phyloP scores from a whole-genome alignment of 805 yeast species.

The Monosporozyma unispora region DNA sequence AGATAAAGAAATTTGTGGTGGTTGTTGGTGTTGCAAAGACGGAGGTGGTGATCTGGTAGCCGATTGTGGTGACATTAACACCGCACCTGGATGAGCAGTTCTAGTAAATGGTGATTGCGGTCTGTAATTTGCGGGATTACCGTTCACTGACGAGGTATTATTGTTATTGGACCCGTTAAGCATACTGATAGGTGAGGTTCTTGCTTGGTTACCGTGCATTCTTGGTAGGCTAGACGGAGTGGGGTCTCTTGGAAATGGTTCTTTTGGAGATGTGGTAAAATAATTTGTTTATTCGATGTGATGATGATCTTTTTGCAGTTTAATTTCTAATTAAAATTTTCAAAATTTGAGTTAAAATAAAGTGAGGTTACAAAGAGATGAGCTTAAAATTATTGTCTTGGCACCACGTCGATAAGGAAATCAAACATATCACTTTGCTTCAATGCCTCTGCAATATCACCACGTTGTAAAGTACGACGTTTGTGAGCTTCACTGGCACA shows the following conservation, averaged over 20 bases:
- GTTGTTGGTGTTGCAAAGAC: neutral
- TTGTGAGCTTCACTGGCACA: constrained; percentile 96
- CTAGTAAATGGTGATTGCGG: constrained; percentile 12
- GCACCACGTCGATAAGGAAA: constrained; percentile 90
- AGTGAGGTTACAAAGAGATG: neutral
- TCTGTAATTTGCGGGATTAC: neutral
- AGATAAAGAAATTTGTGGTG: neutral
- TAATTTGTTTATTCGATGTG: no score
- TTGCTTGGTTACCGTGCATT: neutral
- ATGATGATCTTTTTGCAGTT: neutral
- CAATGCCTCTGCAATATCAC: constrained; percentile 91
- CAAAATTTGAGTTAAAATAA: constrained; percentile 27
- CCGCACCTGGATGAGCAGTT: constrained; percentile 37
- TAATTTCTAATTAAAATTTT: constrained; percentile 30
- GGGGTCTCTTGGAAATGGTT: no score
- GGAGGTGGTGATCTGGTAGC: constrained; percentile 6
- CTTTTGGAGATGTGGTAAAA: no score
- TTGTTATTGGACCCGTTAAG: neutral
- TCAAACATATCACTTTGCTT: constrained; percentile 97
- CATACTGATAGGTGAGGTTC: neutral
- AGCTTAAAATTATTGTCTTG: constrained; percentile 44
- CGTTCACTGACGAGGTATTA: neutral
- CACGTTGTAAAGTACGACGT: constrained; percentile 85
- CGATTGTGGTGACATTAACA: constrained; percentile 29
- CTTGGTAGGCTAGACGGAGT: neutral